Evolutionary conservation across 805 yeast genomes (phyloP), one percentile per base, ranked within the genome.

Genomic region (Candida loeiensis): DNA sequence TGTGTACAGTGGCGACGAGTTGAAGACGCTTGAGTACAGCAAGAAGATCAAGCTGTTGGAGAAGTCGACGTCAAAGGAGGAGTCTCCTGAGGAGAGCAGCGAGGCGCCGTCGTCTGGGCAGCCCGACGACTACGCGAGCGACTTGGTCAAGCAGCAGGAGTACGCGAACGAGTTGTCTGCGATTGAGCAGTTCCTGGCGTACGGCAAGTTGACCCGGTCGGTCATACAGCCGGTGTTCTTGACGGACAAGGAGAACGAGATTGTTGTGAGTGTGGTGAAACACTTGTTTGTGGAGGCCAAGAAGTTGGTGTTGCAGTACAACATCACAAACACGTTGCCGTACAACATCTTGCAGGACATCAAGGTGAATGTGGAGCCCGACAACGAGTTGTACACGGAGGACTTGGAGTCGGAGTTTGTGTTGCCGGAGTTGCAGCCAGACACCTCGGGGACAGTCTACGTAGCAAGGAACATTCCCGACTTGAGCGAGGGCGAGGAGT

Each of bases 181-280:
- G 17, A 77, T 89, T 45, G 82, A 88, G 17, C 93, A 88, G 56
- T 73, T 90, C 53, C 73, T 78, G 14, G 68, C 66, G 2, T 88
- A 81, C 56, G 98, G 98, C 46, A 61, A 74, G 26, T 71, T 89
- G 46, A 69, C 89, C 45, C 88, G 84, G 64, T 77, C 90, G 6
- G 80, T 95, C 2, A 57, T 66, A 26, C 61, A 71, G 25, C 67
- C 68, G 30, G 69, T 78, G 41, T 79, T 82, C 49, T 77, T 91
- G 54, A 90, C 98, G 16, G 99, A 93, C 61, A 73, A 77, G 44
- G 98, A 90, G 61, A 88, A 95, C 45, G 99, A 93, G 65, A 88
- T 89, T 61, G 90, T 88, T 32, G 95, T 93, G 44, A 75, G 74
- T 38, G 90, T 84, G 25, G 71, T 86, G 41, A 90, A 87, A 63